Evolutionary conservation across 306 rosid genomes (phyloP).

Genomic region (Inga leiocalycina): DNA sequence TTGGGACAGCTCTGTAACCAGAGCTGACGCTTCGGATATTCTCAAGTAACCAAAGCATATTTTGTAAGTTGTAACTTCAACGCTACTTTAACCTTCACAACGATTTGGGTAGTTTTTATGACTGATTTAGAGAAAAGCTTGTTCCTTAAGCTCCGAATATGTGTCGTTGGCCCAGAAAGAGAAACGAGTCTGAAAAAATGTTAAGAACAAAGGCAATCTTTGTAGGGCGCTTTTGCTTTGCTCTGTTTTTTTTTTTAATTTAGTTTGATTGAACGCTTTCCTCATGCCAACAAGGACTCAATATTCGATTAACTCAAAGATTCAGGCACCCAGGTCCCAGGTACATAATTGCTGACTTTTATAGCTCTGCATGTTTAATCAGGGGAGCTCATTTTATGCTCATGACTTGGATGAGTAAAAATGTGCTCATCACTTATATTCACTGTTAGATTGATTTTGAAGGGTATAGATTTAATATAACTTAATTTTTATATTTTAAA

Average conservation of each 20-base stretch:
- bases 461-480: too few relatives aligned
- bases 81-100: background rate
- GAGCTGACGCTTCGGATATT: slow-evolving; percentile 24
- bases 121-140: background rate
- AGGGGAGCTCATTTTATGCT: too few relatives aligned
- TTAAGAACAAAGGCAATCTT: slow-evolving; percentile 18
- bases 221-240: slow-evolving; percentile 10
- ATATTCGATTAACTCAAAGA: too few relatives aligned
- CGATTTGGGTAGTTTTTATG: background rate
- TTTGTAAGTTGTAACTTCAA: background rate
- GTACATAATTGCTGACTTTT: too few relatives aligned
- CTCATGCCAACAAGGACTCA: slow-evolving; percentile 30
- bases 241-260: background rate
- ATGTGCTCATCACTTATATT: too few relatives aligned
- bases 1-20: slow-evolving; percentile 42
- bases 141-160: background rate
- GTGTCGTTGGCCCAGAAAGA: background rate
- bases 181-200: background rate
- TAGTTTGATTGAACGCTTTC: slow-evolving; percentile 20
- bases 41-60: background rate
- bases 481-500: too few relatives aligned
- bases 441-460: too few relatives aligned
- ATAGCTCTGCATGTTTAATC: too few relatives aligned
- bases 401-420: too few relatives aligned
- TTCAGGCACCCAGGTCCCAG: too few relatives aligned